Evolutionary conservation across 208 protist species (phyloP), one percentile per base, ranked within the genome.

Genomic region (Trypanosoma scelopori): DNA sequence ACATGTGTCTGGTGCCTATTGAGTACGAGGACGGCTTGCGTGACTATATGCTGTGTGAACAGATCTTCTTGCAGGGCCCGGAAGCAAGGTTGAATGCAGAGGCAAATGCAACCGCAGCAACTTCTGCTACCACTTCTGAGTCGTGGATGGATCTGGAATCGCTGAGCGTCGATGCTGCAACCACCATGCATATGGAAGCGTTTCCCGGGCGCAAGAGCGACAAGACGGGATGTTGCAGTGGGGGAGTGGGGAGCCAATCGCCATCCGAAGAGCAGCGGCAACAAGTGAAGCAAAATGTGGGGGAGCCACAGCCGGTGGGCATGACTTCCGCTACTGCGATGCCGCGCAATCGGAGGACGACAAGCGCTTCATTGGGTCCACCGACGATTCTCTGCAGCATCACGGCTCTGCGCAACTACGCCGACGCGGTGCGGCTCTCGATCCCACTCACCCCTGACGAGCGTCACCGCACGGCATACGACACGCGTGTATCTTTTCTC

Each of bases 351-450:
- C 32, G 32, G 16, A 22, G 11, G 7, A 27, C 5, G 45, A 9
- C 13, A 43, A 46, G 18, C 12, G 32, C 45, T 27, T 32, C 16
- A 32, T 9, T 50, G 11, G 47, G 61, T 27, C 61, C 61, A 27
- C 50, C 61, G 4, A 50, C 53, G 23, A 70, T 73, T 35, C 43
- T 65, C n/a, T 73, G 67, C 42, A 65, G 3, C 15, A 57, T 73
- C 15, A 73, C 67, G 16, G 45, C 60, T 1, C 67, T 73, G 20
- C 67, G 67, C 30, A 73, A 73, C 48, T 58, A 53, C 15, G 35
- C 41, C 5, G 67, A 73, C 37, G 35, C 57, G 16, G 45, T 73
- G 6, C 35, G 59, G 13, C n/a, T 73, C 5, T 52, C 45, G 0
- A 59, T 73, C 41, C 57, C 55, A 18, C 35, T 73, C 13, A 55